phyloP scores from a whole-genome alignment of 176 grass and related monocot genomes.

The Oryza glumipatula region DNA sequence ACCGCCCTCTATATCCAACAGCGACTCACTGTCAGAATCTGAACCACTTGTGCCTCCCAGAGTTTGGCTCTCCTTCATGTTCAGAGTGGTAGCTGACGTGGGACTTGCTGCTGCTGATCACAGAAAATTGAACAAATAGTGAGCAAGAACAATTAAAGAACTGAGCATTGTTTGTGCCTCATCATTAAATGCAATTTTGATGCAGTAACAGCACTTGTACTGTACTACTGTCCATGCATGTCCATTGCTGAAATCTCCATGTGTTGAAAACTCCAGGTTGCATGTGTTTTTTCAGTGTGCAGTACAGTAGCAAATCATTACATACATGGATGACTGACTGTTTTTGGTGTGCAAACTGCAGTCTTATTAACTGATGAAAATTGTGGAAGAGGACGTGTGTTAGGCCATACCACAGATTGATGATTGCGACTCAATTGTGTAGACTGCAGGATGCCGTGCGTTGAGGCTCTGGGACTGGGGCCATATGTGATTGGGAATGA shows the following conservation, averaged over 20 bases:
- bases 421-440: slow-evolving; percentile 73
- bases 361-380: not conserved
- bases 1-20: slow-evolving; percentile 59
- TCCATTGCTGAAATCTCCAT: not conserved
- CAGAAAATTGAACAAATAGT: slow-evolving; percentile 33
- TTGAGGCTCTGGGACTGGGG: slow-evolving; percentile 35
- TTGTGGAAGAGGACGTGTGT: not conserved
- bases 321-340: not conserved
- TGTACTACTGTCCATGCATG: not conserved
- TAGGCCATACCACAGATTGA: slow-evolving; percentile 63
- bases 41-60: slow-evolving; percentile 76
- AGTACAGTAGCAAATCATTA: not conserved
- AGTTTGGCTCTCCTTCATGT: slow-evolving; percentile 66
- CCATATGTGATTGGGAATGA: slow-evolving; percentile 54
- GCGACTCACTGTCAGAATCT: slow-evolving; percentile 74
- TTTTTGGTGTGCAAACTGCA: not conserved
- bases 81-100: slow-evolving; percentile 69
- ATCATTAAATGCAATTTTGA: slow-evolving; percentile 1
- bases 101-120: slow-evolving; percentile 64
- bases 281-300: not conserved
- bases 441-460: slow-evolving; percentile 51
- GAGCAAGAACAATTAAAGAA: slow-evolving; percentile 22
- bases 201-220: not conserved
- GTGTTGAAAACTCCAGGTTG: not conserved
- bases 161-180: slow-evolving; percentile 12